Conservation (phyloP, 2,329 filamentous ascomycete genomes). For the Talaromyces sp. region DNA sequence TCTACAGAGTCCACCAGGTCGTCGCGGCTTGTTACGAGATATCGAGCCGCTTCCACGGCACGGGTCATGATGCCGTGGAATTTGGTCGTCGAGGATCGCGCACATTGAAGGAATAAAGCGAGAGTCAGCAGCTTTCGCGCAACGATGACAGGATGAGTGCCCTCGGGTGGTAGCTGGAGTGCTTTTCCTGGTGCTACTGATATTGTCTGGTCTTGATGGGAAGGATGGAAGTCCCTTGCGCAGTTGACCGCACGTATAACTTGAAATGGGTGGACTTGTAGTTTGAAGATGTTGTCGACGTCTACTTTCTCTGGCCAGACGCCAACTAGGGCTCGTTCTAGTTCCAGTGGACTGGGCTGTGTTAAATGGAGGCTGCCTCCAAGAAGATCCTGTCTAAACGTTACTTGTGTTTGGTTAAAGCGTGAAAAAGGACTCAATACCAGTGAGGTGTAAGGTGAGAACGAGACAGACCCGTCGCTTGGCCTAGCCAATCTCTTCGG, state of each 20-base stretch:
- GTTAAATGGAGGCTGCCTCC: background rate
- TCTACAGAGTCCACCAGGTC: slow-evolving; percentile 34
- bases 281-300: background rate
- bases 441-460: background rate
- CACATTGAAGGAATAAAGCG: slow-evolving; percentile 42
- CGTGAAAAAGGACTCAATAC: background rate
- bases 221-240: background rate
- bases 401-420: background rate
- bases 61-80: slow-evolving; percentile 20
- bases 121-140: slow-evolving; percentile 45
- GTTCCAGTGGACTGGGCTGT: background rate
- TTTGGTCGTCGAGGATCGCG: slow-evolving; percentile 28
- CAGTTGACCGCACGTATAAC: background rate
- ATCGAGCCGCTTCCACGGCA: slow-evolving; percentile 23
- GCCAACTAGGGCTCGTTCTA: background rate
- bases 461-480: background rate
- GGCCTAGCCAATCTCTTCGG: background rate
- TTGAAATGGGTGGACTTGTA: background rate
- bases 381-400: background rate
- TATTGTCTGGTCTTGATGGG: background rate
- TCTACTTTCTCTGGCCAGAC: background rate
- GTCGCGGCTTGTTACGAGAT: slow-evolving; percentile 33
- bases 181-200: slow-evolving; percentile 7
- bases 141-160: slow-evolving; percentile 44
- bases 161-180: background rate